Base-by-base conservation (phyloP, 257 asterid species). In the Dorcoceras hygrometricum region DNA sequence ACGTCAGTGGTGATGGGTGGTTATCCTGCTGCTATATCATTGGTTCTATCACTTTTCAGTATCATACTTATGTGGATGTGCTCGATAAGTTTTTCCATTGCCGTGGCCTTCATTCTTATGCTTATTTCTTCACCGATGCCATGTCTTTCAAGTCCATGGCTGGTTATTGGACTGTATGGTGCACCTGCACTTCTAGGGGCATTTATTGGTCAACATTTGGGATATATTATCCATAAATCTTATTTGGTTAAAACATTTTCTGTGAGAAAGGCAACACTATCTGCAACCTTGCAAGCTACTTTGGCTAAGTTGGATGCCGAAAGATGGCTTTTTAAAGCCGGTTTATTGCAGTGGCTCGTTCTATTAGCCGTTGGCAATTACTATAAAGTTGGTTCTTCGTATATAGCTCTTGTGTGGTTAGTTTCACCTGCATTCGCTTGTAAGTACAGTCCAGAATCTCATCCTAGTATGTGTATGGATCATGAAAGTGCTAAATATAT, bases 161-260 rank as follows among this genome's bases (percentile, higher is more conserved):
- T 94, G 54, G 90, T 83, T 56, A 72, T 85, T 71, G 88, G 95
- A 59, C 80, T 94, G 63, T 94, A 86, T 43, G 96, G 86, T 27
- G 96, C 88, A 57, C 99, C 99, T 59, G 95, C 97, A 68, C 84
- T 90, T 65, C 82, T 94, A 3, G 99, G 99, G 73, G 99, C 97
- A 23, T 82, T 90, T 53, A 72, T 67, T 24, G 97, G 99, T 70
- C 99, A 94, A 67, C 97, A 90, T 78, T 4, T 80, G 36, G 99
- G 97, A n/a, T 90, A 59, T 74, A 72, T 67, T 56, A 51, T 85
- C 73, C 89, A 88, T 48, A 57, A 73, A 61, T 80, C 80, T 28
- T 82, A 85, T 74, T 78, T 90, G 79, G 77, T 78, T 54, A 65
- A 76, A 57, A 61, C 75, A 23, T 78, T 72, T 75, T 57, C 73